phyloP scores from a whole-genome alignment of 2,329 filamentous ascomycete species.

The Aureobasidium sp. region DNA sequence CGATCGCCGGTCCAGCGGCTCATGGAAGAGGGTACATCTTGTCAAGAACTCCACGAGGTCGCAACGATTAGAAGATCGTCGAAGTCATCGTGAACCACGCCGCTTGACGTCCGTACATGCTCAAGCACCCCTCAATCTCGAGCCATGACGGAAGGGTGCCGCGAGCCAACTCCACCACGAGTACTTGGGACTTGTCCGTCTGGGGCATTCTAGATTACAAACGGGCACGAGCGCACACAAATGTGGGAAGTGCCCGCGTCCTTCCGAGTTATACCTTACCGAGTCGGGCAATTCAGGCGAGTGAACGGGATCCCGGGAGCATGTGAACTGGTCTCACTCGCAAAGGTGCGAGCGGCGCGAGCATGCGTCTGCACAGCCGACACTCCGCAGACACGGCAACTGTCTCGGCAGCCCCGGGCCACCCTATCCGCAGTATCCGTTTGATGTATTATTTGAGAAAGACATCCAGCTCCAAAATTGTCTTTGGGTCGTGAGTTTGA shows the following conservation, averaged over 20 bases:
- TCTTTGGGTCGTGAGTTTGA: background rate
- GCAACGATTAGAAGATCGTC: background rate
- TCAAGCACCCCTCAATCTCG: background rate
- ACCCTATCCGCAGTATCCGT: background rate
- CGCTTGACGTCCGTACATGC: background rate
- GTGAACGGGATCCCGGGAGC: background rate
- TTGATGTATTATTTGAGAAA: background rate
- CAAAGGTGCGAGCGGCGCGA: background rate
- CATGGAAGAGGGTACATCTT: background rate
- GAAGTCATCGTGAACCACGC: background rate
- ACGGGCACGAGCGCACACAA: constrained; percentile 1
- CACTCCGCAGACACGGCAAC: constrained; percentile 1
- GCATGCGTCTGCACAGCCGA: constrained; percentile 6
- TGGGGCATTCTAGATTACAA: constrained; percentile 8
- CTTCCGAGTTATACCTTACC: constrained; percentile 4
- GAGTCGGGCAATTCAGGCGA: constrained; percentile 8
- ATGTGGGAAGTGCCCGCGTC: background rate
- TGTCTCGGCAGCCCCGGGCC: background rate
- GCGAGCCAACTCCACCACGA: background rate
- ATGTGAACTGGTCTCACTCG: constrained; percentile 7
- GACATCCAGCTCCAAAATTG: background rate
- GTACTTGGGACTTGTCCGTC: background rate
- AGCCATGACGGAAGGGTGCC: background rate
- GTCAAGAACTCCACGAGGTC: background rate
- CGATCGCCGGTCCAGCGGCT: constrained; percentile 14